Base-by-base conservation (phyloP, 2,329 filamentous ascomycete genomes). In the Neurospora crassa region DNA sequence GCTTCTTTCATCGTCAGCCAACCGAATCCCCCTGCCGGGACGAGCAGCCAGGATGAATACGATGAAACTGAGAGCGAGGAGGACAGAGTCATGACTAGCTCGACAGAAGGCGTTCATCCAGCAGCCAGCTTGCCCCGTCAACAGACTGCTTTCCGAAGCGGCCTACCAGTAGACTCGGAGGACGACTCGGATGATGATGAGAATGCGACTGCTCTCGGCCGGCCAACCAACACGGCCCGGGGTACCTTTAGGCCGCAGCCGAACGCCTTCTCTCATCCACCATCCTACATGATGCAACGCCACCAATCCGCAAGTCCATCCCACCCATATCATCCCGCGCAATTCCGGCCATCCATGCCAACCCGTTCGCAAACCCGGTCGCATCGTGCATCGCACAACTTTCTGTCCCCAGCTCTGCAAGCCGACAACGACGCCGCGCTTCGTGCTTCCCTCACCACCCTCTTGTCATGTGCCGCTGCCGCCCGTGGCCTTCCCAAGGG, bases 391-490 rank as follows among this genome's bases (percentile, higher is more conserved):
- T 78, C 83, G 69, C 81, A 86, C 74, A 91, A 90, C 79, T 88
- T 92, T 79, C 88, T 93, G 78, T 90, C 91, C 0, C 91, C 92
- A 1, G 88, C 89, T 3, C 89, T 92, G 76, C 92, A 93, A 76
- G 90, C 92, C 68, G 94, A 98, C 76, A 94, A 98, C 76, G 96
- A 99, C 77, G 96, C 94, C 40, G 96, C 94, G 1, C 86, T 99
- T 12, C 90, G 96, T 42, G 94, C 96, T 24, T 97, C 93, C 68
- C 86, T 99, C n/a, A 97, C 94, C 0, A 98, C 96, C 0, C 86
- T 99, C 14, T 88, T 99, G 14, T 97, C 95, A n/a, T 97, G 93
- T 77, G 95, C 94, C 0, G 94, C 94, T 3, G 96, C 95, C 0
- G 96, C 95, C 1, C 88, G 96, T 63, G 91, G 92, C 4, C 84